Percentiles rank a stretch among this genome's conserved stretches.
These are phyloP conservation scores for Pochonia chlamydosporia DNA, from an alignment of 2,329 filamentous ascomycete species.

Conservation along the genomic window DNA sequence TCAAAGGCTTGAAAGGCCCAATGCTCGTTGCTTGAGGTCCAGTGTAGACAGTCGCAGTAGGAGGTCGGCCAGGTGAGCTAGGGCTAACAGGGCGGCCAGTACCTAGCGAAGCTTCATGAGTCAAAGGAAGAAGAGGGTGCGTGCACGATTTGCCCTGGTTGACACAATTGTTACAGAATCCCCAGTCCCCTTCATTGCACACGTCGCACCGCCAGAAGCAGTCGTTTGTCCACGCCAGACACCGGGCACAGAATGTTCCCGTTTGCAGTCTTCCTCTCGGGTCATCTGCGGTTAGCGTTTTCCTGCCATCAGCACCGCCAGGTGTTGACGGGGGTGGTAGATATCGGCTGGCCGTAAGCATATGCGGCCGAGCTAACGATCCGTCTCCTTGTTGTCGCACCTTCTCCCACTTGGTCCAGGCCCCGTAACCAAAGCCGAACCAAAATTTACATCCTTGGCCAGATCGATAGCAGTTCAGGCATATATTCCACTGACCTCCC, in stretches of 20 bases:
- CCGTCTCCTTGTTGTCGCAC: conserved; percentile 32
- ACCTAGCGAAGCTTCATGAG: conserved; percentile 45
- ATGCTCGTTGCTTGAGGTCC: conserved; percentile 40
- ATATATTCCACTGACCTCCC: conserved; percentile 70
- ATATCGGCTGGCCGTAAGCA: conserved; percentile 54
- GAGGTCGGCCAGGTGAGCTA: conserved; percentile 37
- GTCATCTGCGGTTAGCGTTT: conserved; percentile 59
- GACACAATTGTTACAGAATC: conserved; percentile 84
- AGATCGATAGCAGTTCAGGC: conserved; percentile 70
- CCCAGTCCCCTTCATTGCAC: conserved; percentile 93
- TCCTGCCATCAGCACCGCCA: conserved; percentile 48
- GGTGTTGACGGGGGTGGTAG: conserved; percentile 41
- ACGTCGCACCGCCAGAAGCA: conserved; percentile 85
- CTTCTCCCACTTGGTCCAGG: conserved; percentile 61
- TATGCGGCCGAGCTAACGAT: conserved; percentile 45
- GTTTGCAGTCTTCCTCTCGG: conserved; percentile 63
- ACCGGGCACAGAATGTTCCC: conserved; percentile 80
- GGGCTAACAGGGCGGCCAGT: conserved; percentile 32
- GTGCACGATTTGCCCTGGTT: conserved; percentile 77
- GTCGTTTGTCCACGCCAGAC: conserved; percentile 66
- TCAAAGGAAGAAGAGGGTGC: conserved; percentile 72
- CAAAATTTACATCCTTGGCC: conserved; percentile 77
- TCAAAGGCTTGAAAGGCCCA: conserved; percentile 59
- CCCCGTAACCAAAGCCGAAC: conserved; percentile 78
- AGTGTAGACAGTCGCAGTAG: conserved; percentile 42